Evolutionary conservation across 768 basidiomycete genomes (phyloP), one percentile per base, ranked within the genome.

Genomic region (Pisolithus marmoratus): DNA sequence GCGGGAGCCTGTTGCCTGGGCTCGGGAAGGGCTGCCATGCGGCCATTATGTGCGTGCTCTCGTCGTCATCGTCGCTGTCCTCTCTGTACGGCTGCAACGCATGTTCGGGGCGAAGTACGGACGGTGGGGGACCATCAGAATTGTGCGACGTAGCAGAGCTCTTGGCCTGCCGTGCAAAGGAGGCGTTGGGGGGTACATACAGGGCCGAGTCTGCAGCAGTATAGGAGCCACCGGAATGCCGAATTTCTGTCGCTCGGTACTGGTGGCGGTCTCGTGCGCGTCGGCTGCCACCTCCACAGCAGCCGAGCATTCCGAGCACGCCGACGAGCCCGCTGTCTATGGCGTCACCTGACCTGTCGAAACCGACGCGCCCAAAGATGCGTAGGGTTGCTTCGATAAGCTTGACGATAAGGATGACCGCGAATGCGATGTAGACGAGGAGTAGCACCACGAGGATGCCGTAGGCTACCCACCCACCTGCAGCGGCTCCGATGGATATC

Each of bases 381-480:
- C 95, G 88, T 29, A 90, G 75, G n/a, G 81, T 46, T 8, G 83
- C 93, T 66, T 98, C 95, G 41, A 87, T 61, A 46, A 95, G 58
- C 72, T 99, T 99, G 70, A 87, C 82, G 36, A 87, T 48, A 38
- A 97, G 80, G 78, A 96, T 88, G 51, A 90, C 69, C 45, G 82
- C 63, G 59, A 95, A 82, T n/a, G 87, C 84, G 11, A 92, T 74
- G 65, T 94, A 92, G 43, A 91, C 84, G 52, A 97, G 76, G 11
- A 80, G 80, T 26, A 90, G 73, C 46, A 96, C 87, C 60, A 94
- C 74, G 53, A 98, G 76, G 53, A 98, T 85, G 59, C 91, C 90
- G 67, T 95, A 97, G 12, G 94, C 84, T 15, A 99, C 84, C 96
- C 95, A 99, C 50, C 89, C 87, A 17, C 82, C 82, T 17, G 94